Conservation (phyloP, 2,329 filamentous ascomycete species). For the Tolypocladium cylindrosporum region DNA sequence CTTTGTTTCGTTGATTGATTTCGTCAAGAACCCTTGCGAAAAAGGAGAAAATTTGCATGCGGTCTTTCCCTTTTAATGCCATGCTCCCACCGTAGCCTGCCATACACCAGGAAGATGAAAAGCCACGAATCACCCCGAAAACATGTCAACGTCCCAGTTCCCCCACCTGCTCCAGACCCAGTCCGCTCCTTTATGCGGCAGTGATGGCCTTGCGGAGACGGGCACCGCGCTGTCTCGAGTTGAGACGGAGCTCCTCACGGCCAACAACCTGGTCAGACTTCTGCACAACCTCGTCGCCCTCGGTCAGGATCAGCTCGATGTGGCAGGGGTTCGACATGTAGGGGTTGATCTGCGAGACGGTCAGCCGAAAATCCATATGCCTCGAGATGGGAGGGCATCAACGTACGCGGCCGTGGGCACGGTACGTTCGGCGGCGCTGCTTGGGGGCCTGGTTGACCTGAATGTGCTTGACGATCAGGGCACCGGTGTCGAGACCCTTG, state of each 20-base stretch:
- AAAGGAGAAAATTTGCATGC: constrained; percentile 20
- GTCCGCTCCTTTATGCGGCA: constrained; percentile 40
- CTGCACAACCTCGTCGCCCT: constrained; percentile 90
- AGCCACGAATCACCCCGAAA: constrained; percentile 21
- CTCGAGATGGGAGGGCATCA: constrained; percentile 4
- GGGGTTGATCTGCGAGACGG: constrained; percentile 74
- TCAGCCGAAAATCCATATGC: not conserved
- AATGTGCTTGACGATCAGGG: constrained; percentile 99
- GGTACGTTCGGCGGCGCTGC: constrained; percentile 98
- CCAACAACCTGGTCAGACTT: constrained; percentile 79
- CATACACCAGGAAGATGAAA: constrained; percentile 28
- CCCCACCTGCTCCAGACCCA: not conserved
- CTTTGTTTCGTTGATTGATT: constrained; percentile 16
- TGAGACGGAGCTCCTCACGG: constrained; percentile 60
- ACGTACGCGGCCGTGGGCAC: constrained; percentile 99
- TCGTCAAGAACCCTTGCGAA: constrained; percentile 25
- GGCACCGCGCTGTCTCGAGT: constrained; percentile 82
- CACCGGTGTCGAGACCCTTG: constrained; percentile 95
- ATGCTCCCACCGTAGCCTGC: constrained; percentile 26
- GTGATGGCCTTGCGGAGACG: constrained; percentile 55
- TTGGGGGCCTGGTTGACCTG: constrained; percentile 99
- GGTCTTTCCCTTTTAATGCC: constrained; percentile 26
- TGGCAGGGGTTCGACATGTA: constrained; percentile 99
- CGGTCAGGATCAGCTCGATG: constrained; percentile 99
- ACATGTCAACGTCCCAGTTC: constrained; percentile 5